Base-by-base conservation (phyloP, 768 basidiomycete species). In the Suillus alpinus region DNA sequence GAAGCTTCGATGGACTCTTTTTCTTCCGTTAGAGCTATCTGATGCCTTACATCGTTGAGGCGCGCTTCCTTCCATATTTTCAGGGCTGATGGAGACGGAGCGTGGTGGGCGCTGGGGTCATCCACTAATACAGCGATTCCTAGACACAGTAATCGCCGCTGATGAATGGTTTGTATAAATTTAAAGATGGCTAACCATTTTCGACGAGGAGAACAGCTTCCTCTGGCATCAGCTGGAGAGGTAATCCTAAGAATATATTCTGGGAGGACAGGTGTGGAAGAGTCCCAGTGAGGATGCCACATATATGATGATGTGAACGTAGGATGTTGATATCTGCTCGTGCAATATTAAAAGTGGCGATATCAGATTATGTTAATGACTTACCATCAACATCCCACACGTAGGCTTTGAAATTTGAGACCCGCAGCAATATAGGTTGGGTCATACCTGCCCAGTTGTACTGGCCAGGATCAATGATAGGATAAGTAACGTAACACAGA, bases 241-340 rank as follows among this genome's bases (percentile, higher is more conserved):
- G 97, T n/a, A 94, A 76, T 7, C 97, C 97, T 37, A 99, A 80
- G 71, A 99, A 99, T 2, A 91, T 85, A 77, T 99, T 99, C 75
- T 99, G 97, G 68, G 98, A 95, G 1, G 94, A 88, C 1, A 98
- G 81, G 70, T 95, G 94, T 2, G 97, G 95, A 14, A 99, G 84
- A 1, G 97, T 98, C 0, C 97, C 97, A 0, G 86, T 82, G 47
- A 98, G 76, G 47, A 94, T 79, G 39, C 96, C 95, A 67, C 92
- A 94, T 51, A 98, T 82, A 59, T 80, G 86, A 73, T 97, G 87
- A 65, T 87, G 76, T 34, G 89, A 84, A 40, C 97, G 91, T 10
- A 99, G 77, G 6, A 76, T 80, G 9, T 89, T 87, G 66, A 94
- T 88, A 70, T 94, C 96, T 95, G 69, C 46, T 49, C 61, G 69